Evolutionary conservation across 2,329 filamentous ascomycete species (phyloP), one percentile per base, ranked within the genome.

Genomic region (Macrophomina phaseolina): DNA sequence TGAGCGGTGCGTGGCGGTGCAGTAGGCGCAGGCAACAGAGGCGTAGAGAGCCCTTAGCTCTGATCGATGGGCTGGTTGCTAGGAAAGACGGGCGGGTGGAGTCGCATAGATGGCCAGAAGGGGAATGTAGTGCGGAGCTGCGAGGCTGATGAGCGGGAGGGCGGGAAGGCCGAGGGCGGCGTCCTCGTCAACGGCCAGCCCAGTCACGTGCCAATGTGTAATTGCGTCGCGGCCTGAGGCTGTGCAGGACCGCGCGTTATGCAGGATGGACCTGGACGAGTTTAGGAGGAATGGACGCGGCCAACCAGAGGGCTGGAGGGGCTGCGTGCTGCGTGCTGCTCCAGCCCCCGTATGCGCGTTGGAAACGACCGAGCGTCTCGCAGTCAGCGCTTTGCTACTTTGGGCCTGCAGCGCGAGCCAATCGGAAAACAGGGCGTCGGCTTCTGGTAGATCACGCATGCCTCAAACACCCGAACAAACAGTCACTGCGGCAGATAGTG

Each of bases 61-160:
- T 18, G 18, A 18, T 18, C 18, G 34, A 36, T 38, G 52, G 28
- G 28, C 16, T 34, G 32, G 38, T 46, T 11, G 30, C 18, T 18
- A 18, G 18, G 18, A 18, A 18, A 18, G 18, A 18, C 18, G 18
- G 18, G 45, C 51, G 14, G 16, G 42, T 28, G 51, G 48, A 48
- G 51, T 64, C 63, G 63, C 63, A 58, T n/a, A 49, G 63, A 49
- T 65, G 40, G 16, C 63, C 63, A 16, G n/a, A 65, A 66, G 5
- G 53, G 64, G 64, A 49, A 66, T 66, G 53, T 46, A 51, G 64
- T 60, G 53, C 42, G 64, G 53, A 36, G 51, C 18, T 16, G 30
- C 46, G 34, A 56, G 53, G 49, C 32, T 14, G 36, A n/a, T 23
- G 23, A 11, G 49, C 8, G 18, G 38, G 36, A 18, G 30, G 12